Percentiles rank a stretch among this genome's conserved stretches.
Evolutionary conservation across 371 early-diverging fungal species (phyloP).

Genomic region (Mycotypha africana): DNA sequence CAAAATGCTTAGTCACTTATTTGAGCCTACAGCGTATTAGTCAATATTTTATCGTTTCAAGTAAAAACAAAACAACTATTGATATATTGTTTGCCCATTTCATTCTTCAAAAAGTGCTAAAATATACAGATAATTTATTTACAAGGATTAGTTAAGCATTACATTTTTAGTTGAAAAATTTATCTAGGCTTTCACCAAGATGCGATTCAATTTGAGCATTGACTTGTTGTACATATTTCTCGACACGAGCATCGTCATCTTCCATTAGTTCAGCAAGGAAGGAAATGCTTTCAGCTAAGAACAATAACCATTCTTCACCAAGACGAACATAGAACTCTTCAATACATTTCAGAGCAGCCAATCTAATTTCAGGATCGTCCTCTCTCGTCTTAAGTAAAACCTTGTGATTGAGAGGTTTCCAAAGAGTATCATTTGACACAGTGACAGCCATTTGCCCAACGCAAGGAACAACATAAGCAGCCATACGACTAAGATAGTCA

Average conservation of each 20-base stretch:
- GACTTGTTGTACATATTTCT: conserved; percentile 75
- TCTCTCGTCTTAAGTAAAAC: conserved; percentile 75
- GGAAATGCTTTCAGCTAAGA: conserved; percentile 94
- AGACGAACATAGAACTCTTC: conserved; percentile 79
- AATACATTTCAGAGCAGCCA: conserved; percentile 65
- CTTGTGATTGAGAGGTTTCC: conserved; percentile 85
- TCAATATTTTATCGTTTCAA: too few relatives aligned
- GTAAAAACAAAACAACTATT: too few relatives aligned
- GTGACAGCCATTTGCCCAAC: conserved; percentile 81
- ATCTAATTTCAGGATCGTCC: conserved; percentile 66
- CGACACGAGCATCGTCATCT: conserved; percentile 72
- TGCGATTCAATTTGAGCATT: conserved; percentile 82
- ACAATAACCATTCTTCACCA: conserved; percentile 88
- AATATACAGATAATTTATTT: too few relatives aligned
- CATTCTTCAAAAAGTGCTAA: too few relatives aligned
- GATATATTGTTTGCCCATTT: too few relatives aligned
- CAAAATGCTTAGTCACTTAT: conserved; percentile 64
- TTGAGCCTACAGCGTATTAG: conserved; percentile 47
- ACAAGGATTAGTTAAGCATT: too few relatives aligned
- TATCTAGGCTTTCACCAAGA: conserved; percentile 82
- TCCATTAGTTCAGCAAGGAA: conserved; percentile 95
- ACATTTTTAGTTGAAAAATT: conserved; percentile 62
- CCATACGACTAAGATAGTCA: conserved; percentile 54
- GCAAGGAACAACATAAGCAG: conserved; percentile 68
- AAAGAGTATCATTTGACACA: conserved; percentile 71